Percentiles rank a stretch among this genome's conserved stretches.
Conservation (phyloP, 2,329 filamentous ascomycete species). For the Mariannaea sp. region DNA sequence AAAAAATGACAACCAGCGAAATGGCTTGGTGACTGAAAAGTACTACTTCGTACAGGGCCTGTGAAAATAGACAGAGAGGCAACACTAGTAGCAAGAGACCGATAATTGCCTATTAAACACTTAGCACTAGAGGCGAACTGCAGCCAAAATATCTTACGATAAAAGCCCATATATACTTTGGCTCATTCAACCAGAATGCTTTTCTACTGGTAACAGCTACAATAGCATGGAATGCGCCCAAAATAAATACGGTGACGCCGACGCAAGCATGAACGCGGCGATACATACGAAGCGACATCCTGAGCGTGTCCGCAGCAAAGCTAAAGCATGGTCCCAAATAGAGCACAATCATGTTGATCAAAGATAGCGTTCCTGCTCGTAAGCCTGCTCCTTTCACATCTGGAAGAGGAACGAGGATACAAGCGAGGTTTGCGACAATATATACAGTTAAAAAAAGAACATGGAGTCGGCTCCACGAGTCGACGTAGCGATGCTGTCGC, state of each 20-base stretch:
- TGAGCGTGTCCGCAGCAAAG: slow-evolving; percentile 11
- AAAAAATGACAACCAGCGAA: background rate
- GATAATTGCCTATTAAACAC: background rate
- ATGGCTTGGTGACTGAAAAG: background rate
- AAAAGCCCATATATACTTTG: slow-evolving; percentile 6
- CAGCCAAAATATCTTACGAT: slow-evolving; percentile 3
- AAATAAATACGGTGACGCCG: slow-evolving; percentile 9
- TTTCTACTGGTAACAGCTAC: slow-evolving; percentile 2
- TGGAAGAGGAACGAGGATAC: slow-evolving; percentile 1
- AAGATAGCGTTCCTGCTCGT: slow-evolving; percentile 13
- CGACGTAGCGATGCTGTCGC: slow-evolving; percentile 10
- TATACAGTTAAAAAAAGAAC: slow-evolving; percentile 2
- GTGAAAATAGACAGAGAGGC: background rate
- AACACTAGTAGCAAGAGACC: background rate
- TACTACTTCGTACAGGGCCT: background rate
- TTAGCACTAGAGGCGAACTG: background rate
- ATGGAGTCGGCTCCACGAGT: slow-evolving; percentile 8
- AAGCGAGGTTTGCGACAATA: slow-evolving; percentile 12
- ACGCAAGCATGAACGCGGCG: slow-evolving; percentile 10
- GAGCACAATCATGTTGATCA: slow-evolving; percentile 11
- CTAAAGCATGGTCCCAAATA: slow-evolving; percentile 14
- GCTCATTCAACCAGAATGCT: slow-evolving; percentile 1
- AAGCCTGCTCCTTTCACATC: background rate
- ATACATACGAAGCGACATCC: slow-evolving; percentile 9
- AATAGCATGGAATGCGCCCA: slow-evolving; percentile 11